phyloP scores from a whole-genome alignment of 371 early-diverging fungal species.

The Apophysomyces variabilis region DNA sequence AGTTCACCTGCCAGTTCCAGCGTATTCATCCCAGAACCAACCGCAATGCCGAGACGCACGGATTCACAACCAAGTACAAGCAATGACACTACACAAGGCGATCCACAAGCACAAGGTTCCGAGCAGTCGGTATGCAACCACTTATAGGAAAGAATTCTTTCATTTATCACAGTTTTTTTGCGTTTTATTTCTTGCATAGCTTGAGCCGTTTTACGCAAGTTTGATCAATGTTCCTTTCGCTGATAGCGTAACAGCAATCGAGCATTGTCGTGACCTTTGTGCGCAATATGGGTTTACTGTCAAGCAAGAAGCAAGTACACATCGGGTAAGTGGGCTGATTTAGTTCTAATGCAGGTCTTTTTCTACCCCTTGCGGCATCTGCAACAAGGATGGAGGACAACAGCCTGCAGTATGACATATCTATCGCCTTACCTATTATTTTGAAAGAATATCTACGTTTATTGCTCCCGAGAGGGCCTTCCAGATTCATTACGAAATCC shows the following conservation, averaged over 20 bases:
- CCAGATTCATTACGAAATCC: slow-evolving; percentile 64
- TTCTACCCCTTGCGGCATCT: slow-evolving; percentile 9
- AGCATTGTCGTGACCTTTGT: slow-evolving; percentile 59
- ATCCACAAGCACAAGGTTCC: slow-evolving; percentile 1
- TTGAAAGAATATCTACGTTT: slow-evolving; percentile 62
- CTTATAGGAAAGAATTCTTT: neutral
- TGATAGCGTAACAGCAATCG: slow-evolving; percentile 52
- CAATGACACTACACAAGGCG: slow-evolving; percentile 6
- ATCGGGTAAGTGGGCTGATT: slow-evolving; percentile 51
- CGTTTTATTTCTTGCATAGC: slow-evolving; percentile 24
- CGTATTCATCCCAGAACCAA: slow-evolving; percentile 10
- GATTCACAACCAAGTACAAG: slow-evolving; percentile 7
- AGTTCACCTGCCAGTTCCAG: slow-evolving; percentile 27
- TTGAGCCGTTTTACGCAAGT: slow-evolving; percentile 50
- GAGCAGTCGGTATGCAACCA: slow-evolving; percentile 8
- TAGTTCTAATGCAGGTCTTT: slow-evolving; percentile 4
- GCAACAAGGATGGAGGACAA: slow-evolving; percentile 9
- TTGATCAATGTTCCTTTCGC: slow-evolving; percentile 47
- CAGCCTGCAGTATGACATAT: slow-evolving; percentile 2
- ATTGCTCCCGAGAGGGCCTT: slow-evolving; percentile 70
- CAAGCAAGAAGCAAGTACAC: slow-evolving; percentile 70
- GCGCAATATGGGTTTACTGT: slow-evolving; percentile 68
- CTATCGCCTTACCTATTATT: neutral
- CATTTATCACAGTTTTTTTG: slow-evolving; percentile 4
- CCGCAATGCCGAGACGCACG: slow-evolving; percentile 11